phyloP scores from a whole-genome alignment of 169 alveolate genomes.

The Plasmodium vivax region DNA sequence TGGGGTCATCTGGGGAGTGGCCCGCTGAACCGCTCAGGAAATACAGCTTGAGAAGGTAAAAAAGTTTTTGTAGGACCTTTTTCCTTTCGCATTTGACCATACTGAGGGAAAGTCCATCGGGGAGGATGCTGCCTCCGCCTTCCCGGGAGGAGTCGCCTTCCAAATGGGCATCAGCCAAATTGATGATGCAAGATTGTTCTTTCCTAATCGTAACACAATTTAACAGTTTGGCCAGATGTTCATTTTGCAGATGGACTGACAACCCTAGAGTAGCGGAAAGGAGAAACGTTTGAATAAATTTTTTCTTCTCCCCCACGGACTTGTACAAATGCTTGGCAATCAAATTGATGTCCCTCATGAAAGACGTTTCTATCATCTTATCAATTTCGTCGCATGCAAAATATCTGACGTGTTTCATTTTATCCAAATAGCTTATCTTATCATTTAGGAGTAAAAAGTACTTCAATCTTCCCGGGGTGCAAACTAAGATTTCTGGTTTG shows the following conservation, averaged over 20 bases:
- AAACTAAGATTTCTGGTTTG: constrained; percentile 78
- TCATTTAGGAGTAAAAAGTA: constrained; percentile 71
- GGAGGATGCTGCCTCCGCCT: constrained; percentile 7
- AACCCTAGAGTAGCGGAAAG: constrained; percentile 64
- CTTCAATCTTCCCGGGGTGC: constrained; percentile 85
- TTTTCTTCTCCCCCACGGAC: constrained; percentile 27
- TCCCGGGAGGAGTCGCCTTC: neutral
- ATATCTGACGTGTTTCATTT: constrained; percentile 70
- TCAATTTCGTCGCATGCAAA: constrained; percentile 74
- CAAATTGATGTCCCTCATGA: constrained; percentile 43
- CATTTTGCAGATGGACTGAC: constrained; percentile 50
- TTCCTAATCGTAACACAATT: constrained; percentile 44
- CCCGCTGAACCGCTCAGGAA: neutral
- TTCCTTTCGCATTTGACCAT: constrained; percentile 56
- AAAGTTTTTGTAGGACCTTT: constrained; percentile 20
- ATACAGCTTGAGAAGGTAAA: constrained; percentile 20
- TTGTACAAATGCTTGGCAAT: constrained; percentile 66
- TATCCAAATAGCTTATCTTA: constrained; percentile 10
- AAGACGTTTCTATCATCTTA: constrained; percentile 72
- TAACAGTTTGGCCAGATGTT: constrained; percentile 45
- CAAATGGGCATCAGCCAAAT: constrained; percentile 1
- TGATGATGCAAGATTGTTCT: constrained; percentile 31
- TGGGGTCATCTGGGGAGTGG: neutral
- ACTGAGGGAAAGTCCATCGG: constrained; percentile 20
- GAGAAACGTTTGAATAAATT: constrained; percentile 60